These are phyloP conservation scores for Usnea hakonensis DNA, from an alignment of 495 filamentous ascomycete species.

Conservation along the genomic window DNA sequence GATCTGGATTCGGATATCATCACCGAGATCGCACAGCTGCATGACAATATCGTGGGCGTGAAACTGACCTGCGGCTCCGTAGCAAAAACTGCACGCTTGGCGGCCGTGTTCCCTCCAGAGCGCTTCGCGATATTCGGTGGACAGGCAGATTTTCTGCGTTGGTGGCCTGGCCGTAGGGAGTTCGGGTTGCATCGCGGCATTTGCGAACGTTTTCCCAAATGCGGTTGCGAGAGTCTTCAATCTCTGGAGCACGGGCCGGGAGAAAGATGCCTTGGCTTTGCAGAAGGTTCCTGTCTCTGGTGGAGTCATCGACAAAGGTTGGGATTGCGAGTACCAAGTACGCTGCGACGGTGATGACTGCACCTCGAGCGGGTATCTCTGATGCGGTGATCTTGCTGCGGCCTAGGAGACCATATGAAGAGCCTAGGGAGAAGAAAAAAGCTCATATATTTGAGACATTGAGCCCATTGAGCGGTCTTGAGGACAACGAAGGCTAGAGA, in stretches of 20 bases:
- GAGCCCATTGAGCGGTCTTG: neutral
- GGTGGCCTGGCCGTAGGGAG: slow-evolving; percentile 53
- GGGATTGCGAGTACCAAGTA: neutral
- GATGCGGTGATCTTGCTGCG: neutral
- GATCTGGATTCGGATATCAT: slow-evolving; percentile 60
- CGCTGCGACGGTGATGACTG: neutral
- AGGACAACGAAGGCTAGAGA: neutral
- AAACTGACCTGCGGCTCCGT: slow-evolving; percentile 66
- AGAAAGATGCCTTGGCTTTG: neutral
- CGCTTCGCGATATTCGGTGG: slow-evolving; percentile 61
- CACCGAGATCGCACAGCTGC: slow-evolving; percentile 39
- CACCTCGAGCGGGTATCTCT: neutral
- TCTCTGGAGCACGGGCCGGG: neutral
- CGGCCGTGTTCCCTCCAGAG: slow-evolving; percentile 45
- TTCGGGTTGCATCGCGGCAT: slow-evolving; percentile 58
- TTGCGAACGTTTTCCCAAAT: slow-evolving; percentile 59
- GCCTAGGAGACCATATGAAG: neutral
- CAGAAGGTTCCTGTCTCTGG: neutral
- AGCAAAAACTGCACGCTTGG: slow-evolving; percentile 54
- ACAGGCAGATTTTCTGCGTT: slow-evolving; percentile 62
- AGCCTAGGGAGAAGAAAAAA: neutral
- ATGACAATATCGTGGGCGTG: slow-evolving; percentile 47
- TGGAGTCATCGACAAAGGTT: neutral
- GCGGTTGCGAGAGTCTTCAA: slow-evolving; percentile 38
- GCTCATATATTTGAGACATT: neutral